Evolutionary conservation across 768 basidiomycete species (phyloP).

Genomic region (Mycena pura): DNA sequence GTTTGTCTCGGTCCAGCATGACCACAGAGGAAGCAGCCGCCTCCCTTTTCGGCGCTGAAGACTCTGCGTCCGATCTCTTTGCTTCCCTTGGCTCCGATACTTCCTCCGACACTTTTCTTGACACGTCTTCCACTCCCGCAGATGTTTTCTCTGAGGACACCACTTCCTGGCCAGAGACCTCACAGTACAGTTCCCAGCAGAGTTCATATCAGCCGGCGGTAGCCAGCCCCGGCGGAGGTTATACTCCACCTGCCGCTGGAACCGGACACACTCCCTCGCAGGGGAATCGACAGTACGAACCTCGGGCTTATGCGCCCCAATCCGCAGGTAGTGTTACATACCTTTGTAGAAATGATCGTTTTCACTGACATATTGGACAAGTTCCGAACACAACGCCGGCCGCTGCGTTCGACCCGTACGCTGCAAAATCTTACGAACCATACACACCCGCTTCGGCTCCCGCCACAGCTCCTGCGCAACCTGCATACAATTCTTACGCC

Average conservation of each 20-base stretch:
- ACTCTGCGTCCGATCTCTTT: constrained; percentile 68
- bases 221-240: neutral
- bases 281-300: constrained; percentile 8
- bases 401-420: constrained; percentile 18
- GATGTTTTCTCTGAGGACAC: constrained; percentile 9
- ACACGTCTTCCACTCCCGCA: constrained; percentile 21
- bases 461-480: constrained; percentile 19
- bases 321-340: neutral
- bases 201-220: constrained; percentile 12
- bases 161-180: constrained; percentile 20
- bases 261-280: neutral
- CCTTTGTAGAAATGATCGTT: neutral
- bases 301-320: neutral
- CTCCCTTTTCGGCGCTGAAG: constrained; percentile 77
- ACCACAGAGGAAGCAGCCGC: constrained; percentile 75
- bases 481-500: constrained; percentile 45
- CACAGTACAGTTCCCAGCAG: constrained; percentile 31
- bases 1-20: constrained; percentile 58
- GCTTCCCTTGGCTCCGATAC: constrained; percentile 57
- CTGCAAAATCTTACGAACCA: constrained; percentile 9
- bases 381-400: constrained; percentile 19
- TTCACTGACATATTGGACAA: neutral
- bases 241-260: constrained; percentile 1
- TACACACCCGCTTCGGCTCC: constrained; percentile 21
- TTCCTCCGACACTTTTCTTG: constrained; percentile 18